Evolutionary conservation across 805 yeast genomes (phyloP), one percentile per base, ranked within the genome.

Genomic region (Debaryomyces castellii): DNA sequence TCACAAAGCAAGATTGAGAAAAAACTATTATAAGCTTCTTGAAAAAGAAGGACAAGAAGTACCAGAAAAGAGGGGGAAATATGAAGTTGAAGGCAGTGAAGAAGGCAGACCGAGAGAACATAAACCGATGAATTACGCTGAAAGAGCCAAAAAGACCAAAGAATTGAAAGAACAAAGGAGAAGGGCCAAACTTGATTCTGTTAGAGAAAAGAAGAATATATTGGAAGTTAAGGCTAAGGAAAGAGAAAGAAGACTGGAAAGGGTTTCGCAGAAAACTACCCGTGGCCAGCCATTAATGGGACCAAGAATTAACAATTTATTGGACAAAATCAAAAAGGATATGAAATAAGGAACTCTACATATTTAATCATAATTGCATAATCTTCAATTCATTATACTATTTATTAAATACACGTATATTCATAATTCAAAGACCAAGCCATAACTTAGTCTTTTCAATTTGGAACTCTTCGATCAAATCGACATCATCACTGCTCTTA

Each of bases 231-330:
- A 70, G 71, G 36, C 66, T 57, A 54, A 61, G 62, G 58, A 80
- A 69, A 48, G 73, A 64, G 57, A 69, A 58, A 35, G 67, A 70
- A 57, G 66, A 77, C 55, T 77, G 70, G 59, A 68, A 55, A 54
- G 59, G 21, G 49, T 72, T 3, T 48, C 65, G 7, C 73, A 77
- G 47, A 82, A 72, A 50, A 91, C 96, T 1, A 73, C 74, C 55
- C 60, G 70, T 3, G 98, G 98, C 0, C 98, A 91, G 63, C 97
- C 97, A 2, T 66, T 80, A 38, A 88, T 91, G 92, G 96, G 89
- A 0, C 95, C 96, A 12, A 80, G 95, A 64, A 88, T 91, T 47
- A 84, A 81, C 45, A 80, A 82, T 54, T 69, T 91, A 37, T 72
- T 91, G 40, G 94, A 86, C 44, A 88, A 89, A 63, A 87, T 91